Conservation (phyloP, 1,139 yeast genomes). For the Nakaseomyces bracarensis region DNA sequence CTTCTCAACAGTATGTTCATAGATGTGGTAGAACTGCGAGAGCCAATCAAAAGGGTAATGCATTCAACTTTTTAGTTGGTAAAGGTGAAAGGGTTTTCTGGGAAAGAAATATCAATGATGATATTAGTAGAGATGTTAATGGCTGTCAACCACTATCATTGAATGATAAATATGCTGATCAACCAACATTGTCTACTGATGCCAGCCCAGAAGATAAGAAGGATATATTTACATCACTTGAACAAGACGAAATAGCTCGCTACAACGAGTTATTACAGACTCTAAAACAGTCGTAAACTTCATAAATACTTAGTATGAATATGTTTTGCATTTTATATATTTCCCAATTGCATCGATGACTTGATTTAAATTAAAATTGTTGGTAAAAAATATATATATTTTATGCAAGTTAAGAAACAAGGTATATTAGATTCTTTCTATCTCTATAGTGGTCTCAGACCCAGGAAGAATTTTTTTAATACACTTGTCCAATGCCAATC, state of each 20-base stretch:
- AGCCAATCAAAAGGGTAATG: constrained; percentile 71
- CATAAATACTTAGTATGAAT: not conserved
- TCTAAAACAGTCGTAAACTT: constrained; percentile 5
- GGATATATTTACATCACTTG: constrained; percentile 3
- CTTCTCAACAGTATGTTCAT: constrained; percentile 87
- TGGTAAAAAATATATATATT: too few relatives aligned
- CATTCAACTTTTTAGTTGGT: constrained; percentile 63
- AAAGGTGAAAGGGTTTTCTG: constrained; percentile 63
- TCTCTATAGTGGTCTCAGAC: constrained; percentile 56
- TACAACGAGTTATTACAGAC: constrained; percentile 11
- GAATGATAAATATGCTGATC: constrained; percentile 5
- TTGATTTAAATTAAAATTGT: too few relatives aligned
- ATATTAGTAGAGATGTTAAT: constrained; percentile 31
- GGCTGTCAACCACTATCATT: constrained; percentile 16
- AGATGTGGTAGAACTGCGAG: constrained; percentile 96
- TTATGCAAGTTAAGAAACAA: too few relatives aligned
- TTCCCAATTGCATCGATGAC: not conserved
- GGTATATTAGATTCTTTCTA: constrained; percentile 36
- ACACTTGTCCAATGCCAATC: constrained; percentile 47
- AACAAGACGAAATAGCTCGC: not conserved
- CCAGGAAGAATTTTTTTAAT: constrained; percentile 32
- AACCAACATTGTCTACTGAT: constrained; percentile 1
- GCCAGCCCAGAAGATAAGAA: constrained; percentile 6
- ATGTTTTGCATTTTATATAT: not conserved
- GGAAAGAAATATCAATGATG: constrained; percentile 45